A percentile compares a stretch with the other conserved stretches of the same genome.
Evolutionary conservation across 2,329 filamentous ascomycete species (phyloP).

Genomic region (Metarhizium robertsii): DNA sequence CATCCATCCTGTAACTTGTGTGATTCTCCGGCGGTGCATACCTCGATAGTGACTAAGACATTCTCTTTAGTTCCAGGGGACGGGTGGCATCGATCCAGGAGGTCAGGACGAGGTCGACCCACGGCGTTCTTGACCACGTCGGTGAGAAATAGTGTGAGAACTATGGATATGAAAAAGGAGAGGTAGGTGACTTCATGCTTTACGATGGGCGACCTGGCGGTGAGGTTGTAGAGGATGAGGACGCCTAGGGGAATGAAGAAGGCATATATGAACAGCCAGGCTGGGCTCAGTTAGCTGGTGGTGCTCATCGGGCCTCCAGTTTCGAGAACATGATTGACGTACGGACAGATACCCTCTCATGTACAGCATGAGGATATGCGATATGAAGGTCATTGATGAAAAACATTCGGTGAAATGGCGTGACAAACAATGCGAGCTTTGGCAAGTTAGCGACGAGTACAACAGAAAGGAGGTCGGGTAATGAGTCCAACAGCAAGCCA

Average conservation of each 20-base stretch:
- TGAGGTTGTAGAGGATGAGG: conserved; percentile 56
- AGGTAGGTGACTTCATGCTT: conserved; percentile 82
- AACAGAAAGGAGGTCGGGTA: not conserved
- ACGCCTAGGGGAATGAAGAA: conserved; percentile 59
- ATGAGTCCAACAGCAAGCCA: conserved; percentile 4
- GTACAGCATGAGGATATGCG: conserved; percentile 74
- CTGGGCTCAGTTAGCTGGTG: conserved; percentile 20
- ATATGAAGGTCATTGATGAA: conserved; percentile 76
- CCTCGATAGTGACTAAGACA: conserved; percentile 51
- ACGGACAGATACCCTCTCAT: conserved; percentile 76
- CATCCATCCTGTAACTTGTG: conserved; percentile 73
- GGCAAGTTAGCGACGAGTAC: conserved; percentile 2
- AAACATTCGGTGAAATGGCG: conserved; percentile 93
- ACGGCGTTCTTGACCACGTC: conserved; percentile 87
- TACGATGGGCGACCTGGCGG: conserved; percentile 55
- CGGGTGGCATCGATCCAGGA: conserved; percentile 72
- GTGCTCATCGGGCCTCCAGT: not conserved
- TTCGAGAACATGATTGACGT: conserved; percentile 22
- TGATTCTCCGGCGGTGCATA: conserved; percentile 63
- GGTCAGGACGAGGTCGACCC: conserved; percentile 58
- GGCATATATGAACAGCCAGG: conserved; percentile 72
- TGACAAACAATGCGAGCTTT: conserved; percentile 34
- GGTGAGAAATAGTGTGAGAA: conserved; percentile 74
- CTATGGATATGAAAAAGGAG: conserved; percentile 66
- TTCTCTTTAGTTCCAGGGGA: conserved; percentile 34